Base-by-base conservation (phyloP, 2,329 filamentous ascomycete genomes). In the Ilyonectria destructans region DNA sequence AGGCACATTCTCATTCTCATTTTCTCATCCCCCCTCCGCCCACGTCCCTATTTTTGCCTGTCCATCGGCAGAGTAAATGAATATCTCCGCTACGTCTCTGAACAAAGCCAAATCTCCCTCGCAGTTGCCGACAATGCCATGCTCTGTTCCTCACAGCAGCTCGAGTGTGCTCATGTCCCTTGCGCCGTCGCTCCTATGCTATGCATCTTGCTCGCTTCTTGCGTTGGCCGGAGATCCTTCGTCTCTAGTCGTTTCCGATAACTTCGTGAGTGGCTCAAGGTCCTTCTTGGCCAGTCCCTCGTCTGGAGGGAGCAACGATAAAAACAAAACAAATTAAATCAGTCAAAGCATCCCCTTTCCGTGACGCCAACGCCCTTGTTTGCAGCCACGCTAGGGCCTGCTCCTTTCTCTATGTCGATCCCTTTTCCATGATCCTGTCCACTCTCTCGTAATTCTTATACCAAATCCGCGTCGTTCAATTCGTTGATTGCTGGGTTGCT, bases 401-500 rank as follows among this genome's bases (percentile, higher is more conserved):
- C 52, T 19, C 52, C 37, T 62, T 60, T 46, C 45, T 48, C 49
- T 62, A 63, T 60, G 48, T 40, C 65, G 21, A 23, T 49, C 52
- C 37, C 29, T 35, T 55, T 66, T 45, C 19, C 26, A 46, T 57
- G n/a, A 43, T 56, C 59, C 49, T 35, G 54, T 49, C 35, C 45
- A 31, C 29, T 55, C 23, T 48, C 31, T 57, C 64, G 46, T 58
- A 35, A 46, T 45, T 17, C 68, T 76, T 67, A 77, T 48, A 75
- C 66, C 56, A 78, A 62, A 59, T 79, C 74, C 64, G 68, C 71
- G 62, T 82, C 82, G 70, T 82, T 81, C 62, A 83, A 69, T 60
- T 87, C 82, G 58, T 77, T 79, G 57, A 80, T 79, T 51, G 80
- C 77, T 69, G 83, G 83, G 71, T 84, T 82, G 72, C 80, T 80